Conservation (phyloP, 768 basidiomycete genomes). For the Cyathus striatus region DNA sequence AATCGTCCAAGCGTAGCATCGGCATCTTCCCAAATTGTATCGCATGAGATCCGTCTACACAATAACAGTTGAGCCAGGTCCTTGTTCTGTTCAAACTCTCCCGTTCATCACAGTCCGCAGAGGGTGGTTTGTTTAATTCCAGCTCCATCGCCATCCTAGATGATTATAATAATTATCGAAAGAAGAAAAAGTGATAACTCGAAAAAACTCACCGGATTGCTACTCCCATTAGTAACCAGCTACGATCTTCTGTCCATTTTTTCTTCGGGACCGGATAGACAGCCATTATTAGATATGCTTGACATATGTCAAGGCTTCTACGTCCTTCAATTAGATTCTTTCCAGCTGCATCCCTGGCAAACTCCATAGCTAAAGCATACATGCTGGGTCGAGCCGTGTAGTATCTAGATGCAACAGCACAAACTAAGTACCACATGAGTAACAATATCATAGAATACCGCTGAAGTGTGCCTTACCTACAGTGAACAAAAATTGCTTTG, state of each 20-base stretch:
- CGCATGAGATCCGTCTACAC: slow-evolving; percentile 71
- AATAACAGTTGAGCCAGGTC: slow-evolving; percentile 74
- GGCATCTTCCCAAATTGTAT: slow-evolving; percentile 73
- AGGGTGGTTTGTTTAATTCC: slow-evolving; percentile 54
- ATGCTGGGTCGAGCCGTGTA: slow-evolving; percentile 51
- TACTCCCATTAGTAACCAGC: slow-evolving; percentile 69
- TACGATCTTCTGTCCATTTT: slow-evolving; percentile 66
- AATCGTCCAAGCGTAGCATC: slow-evolving; percentile 60
- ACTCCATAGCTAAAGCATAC: slow-evolving; percentile 53
- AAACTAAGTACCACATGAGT: slow-evolving; percentile 35
- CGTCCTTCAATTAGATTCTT: slow-evolving; percentile 54
- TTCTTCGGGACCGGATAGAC: slow-evolving; percentile 59
- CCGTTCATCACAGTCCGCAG: slow-evolving; percentile 45
- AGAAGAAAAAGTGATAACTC: neutral
- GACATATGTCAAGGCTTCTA: slow-evolving; percentile 71
- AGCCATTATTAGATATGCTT: slow-evolving; percentile 68
- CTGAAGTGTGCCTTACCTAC: slow-evolving; percentile 39
- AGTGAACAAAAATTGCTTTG: slow-evolving; percentile 55
- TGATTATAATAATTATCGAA: neutral
- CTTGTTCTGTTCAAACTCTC: slow-evolving; percentile 68
- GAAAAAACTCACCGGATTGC: slow-evolving; percentile 48
- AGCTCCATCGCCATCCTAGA: slow-evolving; percentile 76
- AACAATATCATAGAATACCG: neutral
- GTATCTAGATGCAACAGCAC: slow-evolving; percentile 65
- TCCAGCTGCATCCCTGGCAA: slow-evolving; percentile 58